A percentile compares a stretch with the other conserved stretches of the same genome.
These are phyloP conservation scores for Conticribra weissflogii DNA, from an alignment of 108 stramenopile genomes.

Conservation along the genomic window DNA sequence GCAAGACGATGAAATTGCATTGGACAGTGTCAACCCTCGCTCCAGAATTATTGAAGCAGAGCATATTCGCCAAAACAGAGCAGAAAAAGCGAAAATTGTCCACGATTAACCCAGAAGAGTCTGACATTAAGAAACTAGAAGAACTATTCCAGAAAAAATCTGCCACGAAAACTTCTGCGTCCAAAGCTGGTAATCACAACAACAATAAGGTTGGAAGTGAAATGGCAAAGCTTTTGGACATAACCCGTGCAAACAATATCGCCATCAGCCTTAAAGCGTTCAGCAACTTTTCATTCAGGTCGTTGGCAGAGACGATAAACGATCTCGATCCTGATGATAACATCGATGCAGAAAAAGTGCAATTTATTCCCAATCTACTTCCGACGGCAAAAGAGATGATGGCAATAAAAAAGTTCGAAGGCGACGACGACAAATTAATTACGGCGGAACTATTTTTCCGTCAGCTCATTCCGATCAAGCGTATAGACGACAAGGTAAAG, in stretches of 20 bases:
- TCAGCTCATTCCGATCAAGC: slow-evolving; percentile 67
- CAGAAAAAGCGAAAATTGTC: slow-evolving; percentile 56
- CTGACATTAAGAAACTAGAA: slow-evolving; percentile 74
- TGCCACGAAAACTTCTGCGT: slow-evolving; percentile 24
- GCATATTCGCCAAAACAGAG: slow-evolving; percentile 48
- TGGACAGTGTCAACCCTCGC: slow-evolving; percentile 75
- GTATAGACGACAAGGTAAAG: slow-evolving; percentile 78
- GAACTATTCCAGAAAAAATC: slow-evolving; percentile 83
- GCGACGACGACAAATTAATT: slow-evolving; percentile 61
- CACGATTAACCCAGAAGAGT: slow-evolving; percentile 43
- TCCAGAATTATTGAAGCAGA: slow-evolving; percentile 63
- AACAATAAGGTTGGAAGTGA: slow-evolving; percentile 45
- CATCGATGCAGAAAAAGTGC: slow-evolving; percentile 77
- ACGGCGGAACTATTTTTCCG: slow-evolving; percentile 84
- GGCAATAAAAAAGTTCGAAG: slow-evolving; percentile 69
- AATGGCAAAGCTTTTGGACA: slow-evolving; percentile 80
- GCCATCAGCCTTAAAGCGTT: slow-evolving; percentile 87
- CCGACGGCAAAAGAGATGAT: slow-evolving; percentile 73
- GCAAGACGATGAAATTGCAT: slow-evolving; percentile 66
- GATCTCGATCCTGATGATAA: slow-evolving; percentile 75
- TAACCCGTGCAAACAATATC: slow-evolving; percentile 82
- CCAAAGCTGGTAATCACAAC: slow-evolving; percentile 25
- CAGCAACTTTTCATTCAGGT: slow-evolving; percentile 72
- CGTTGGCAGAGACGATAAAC: slow-evolving; percentile 75
- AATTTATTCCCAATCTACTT: slow-evolving; percentile 78